Percentiles rank a stretch among this genome's conserved stretches.
phyloP scores from a whole-genome alignment of 305 asterid genomes.

The Fraxinus greggii region DNA sequence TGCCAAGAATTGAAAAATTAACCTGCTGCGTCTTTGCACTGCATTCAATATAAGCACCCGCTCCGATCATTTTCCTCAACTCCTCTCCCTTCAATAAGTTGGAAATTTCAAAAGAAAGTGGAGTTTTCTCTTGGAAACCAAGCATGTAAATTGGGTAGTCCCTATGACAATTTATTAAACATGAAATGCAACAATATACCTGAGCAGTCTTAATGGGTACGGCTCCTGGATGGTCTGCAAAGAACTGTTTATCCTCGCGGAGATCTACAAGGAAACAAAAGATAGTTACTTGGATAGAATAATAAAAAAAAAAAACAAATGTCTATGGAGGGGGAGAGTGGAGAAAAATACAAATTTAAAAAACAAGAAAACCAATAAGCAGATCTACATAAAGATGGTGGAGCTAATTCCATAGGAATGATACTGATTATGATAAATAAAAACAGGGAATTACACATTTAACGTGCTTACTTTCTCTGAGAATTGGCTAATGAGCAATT shows the following conservation, averaged over 20 bases:
- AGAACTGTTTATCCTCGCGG: slow-evolving; percentile 8
- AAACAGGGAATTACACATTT: not conserved
- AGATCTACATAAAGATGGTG: not conserved
- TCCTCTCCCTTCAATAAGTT: slow-evolving; percentile 42
- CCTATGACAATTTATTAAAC: not conserved
- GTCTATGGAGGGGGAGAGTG: not conserved
- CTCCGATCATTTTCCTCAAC: slow-evolving; percentile 45
- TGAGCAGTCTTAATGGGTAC: slow-evolving; percentile 9
- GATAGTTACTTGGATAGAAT: not conserved
- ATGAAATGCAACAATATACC: not conserved
- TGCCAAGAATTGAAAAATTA: not conserved
- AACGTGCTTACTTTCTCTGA: not conserved
- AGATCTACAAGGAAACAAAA: not conserved
- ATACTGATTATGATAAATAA: not conserved
- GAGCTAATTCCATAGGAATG: not conserved
- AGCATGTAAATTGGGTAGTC: not conserved
- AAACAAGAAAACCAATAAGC: not conserved
- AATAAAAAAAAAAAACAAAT: not conserved
- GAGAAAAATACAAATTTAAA: not conserved
- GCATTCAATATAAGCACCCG: slow-evolving; percentile 50
- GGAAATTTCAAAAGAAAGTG: not conserved
- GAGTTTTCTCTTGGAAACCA: not conserved
- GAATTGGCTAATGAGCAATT: not conserved
- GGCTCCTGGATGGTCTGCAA: slow-evolving; percentile 7
- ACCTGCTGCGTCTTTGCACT: slow-evolving; percentile 62